A percentile compares a stretch with the other conserved stretches of the same genome.
phyloP scores from a whole-genome alignment of 148 eudicot species.

The Linanthus parryae region DNA sequence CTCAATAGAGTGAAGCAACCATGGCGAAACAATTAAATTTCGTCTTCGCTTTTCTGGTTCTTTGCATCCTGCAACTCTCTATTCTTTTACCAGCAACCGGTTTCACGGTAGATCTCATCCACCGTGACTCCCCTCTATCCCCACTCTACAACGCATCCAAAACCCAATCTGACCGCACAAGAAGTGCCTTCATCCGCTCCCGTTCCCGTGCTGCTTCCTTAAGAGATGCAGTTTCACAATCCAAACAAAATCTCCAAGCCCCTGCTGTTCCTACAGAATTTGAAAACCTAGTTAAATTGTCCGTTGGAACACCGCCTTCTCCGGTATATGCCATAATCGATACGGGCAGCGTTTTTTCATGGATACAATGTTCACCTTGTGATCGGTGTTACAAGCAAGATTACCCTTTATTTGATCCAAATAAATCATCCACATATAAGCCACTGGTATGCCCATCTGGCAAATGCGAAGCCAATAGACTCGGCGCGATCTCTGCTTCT shows the following conservation, averaged over 20 bases:
- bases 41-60: too few species aligned
- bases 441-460: not conserved
- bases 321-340: slow-evolving; percentile 11
- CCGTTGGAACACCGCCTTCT: slow-evolving; percentile 23
- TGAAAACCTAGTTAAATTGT: slow-evolving; percentile 18
- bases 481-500: too few species aligned
- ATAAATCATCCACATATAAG: slow-evolving; percentile 4
- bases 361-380: slow-evolving; percentile 20
- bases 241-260: slow-evolving; percentile 2
- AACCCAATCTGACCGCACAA: slow-evolving; percentile 16
- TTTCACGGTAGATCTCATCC: slow-evolving; percentile 36
- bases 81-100: too few species aligned
- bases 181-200: slow-evolving; percentile 23
- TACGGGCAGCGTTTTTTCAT: slow-evolving; percentile 20
- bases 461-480: not conserved
- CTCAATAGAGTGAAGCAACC: too few species aligned
- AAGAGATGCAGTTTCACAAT: not conserved
- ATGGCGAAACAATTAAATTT: too few species aligned
- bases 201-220: slow-evolving; percentile 9
- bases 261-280: not conserved
- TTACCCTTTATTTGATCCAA: slow-evolving; percentile 1
- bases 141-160: slow-evolving; percentile 26
- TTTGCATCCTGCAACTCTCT: too few species aligned
- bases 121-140: slow-evolving; percentile 37
- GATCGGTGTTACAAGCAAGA: slow-evolving; percentile 20